Base-by-base conservation (phyloP, 768 basidiomycete species). In the Cystofilobasidium macerans region DNA sequence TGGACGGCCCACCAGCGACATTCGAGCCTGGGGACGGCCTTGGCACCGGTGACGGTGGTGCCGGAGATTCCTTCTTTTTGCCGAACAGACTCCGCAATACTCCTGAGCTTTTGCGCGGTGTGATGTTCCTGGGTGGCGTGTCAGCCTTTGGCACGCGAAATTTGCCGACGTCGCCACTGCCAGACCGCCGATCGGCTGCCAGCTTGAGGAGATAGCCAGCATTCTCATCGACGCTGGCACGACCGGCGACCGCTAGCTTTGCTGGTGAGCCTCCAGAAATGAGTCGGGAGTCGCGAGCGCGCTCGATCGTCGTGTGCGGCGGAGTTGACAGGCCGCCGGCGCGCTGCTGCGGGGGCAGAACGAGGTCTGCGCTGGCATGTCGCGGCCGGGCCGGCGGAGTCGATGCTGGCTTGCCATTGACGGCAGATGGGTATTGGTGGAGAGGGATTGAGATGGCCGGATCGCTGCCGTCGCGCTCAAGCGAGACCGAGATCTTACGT, bases 71-170 rank as follows among this genome's bases (percentile, higher is more conserved):
- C 60, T 67, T 67, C 42, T 61, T 61, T 42, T 67, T 67, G 28
- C 65, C 65, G 32, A 67, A 67, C 51, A 67, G 43, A n/a, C 61
- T 57, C n/a, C 65, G 38, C 3, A 67, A 43, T 4, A 61, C 65
- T n/a, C 65, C 65, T 18, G 60, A 67, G 53, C 65, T 62, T 60
- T 67, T 67, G 26, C 51, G 53, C n/a, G 65, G 65, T n/a, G 65
- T 67, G 24, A 47, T 24, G 9, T 22, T 59, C 35, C 51, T 67
- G 42, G 54, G n/a, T n/a, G n/a, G 33, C 60, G 60, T 54, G 36
- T 67, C 60, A 16, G 38, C 59, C 20, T 33, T 30, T 8, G 48
- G n/a, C n/a, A n/a, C n/a, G n/a, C n/a, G n/a, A n/a, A n/a, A 53
- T 16, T 35, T 51, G 56, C 40, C 60, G 32, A 42, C 32, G 20